These are phyloP conservation scores for Stylonectria norvegica DNA, from an alignment of 2,329 filamentous ascomycete genomes.

Conservation along the genomic window DNA sequence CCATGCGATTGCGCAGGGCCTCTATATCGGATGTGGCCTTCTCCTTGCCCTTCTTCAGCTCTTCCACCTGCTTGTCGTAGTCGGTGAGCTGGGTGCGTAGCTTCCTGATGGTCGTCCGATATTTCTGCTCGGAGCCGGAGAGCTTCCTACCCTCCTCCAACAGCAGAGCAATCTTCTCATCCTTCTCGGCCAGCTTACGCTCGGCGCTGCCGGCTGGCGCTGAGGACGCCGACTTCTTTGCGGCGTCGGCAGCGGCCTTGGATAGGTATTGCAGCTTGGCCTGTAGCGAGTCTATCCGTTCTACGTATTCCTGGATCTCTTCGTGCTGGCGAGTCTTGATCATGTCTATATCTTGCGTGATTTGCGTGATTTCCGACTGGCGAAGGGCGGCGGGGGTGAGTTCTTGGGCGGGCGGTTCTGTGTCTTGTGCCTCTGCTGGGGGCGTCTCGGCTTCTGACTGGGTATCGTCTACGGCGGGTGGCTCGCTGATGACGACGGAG, in stretches of 20 bases:
- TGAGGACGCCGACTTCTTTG: conserved; percentile 63
- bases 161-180: conserved; percentile 82
- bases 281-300: conserved; percentile 88
- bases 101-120: conserved; percentile 79
- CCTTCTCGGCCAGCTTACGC: conserved; percentile 81
- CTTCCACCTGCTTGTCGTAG: conserved; percentile 61
- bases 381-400: not conserved
- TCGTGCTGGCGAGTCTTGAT: conserved; percentile 57
- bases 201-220: conserved; percentile 65
- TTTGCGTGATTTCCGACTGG: not conserved
- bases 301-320: conserved; percentile 78
- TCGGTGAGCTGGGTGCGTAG: conserved; percentile 64
- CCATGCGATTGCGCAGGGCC: conserved; percentile 44
- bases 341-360: conserved; percentile 15
- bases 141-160: conserved; percentile 91
- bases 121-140: conserved; percentile 80
- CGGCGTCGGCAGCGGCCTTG: conserved; percentile 71
- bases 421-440: not conserved
- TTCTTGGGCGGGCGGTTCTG: not conserved
- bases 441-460: not conserved
- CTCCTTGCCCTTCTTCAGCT: conserved; percentile 57
- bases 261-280: conserved; percentile 87
- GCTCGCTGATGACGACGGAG: not conserved
- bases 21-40: conserved; percentile 52
- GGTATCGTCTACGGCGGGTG: not conserved